A percentile compares a stretch with the other conserved stretches of the same genome.
Evolutionary conservation across 139 green algal species (phyloP).

Genomic region (Desmodesmus armatus): DNA sequence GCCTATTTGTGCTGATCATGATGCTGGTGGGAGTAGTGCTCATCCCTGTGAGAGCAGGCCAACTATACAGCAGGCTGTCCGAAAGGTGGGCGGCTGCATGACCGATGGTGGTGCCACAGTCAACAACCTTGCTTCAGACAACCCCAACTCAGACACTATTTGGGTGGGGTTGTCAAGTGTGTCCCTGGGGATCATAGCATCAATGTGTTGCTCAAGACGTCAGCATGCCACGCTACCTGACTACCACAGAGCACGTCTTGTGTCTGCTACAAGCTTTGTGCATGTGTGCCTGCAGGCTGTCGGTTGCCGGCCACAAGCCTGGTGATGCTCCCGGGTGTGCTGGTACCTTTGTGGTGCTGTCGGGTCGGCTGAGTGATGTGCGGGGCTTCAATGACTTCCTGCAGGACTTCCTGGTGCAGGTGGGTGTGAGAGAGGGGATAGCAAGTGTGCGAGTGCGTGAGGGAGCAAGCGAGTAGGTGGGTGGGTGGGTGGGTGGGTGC

Average conservation of each 20-base stretch:
- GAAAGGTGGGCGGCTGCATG: slow-evolving; percentile 44
- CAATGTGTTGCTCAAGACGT: not conserved
- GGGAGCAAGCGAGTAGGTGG: no score
- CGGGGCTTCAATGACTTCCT: slow-evolving; percentile 84
- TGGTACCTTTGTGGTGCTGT: slow-evolving; percentile 74
- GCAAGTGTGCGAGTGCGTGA: not conserved
- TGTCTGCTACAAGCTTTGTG: not conserved
- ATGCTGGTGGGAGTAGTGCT: slow-evolving; percentile 84
- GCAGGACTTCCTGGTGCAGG: slow-evolving; percentile 43
- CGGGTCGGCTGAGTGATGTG: slow-evolving; percentile 74
- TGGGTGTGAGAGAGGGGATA: not conserved
- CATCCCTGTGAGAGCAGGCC: slow-evolving; percentile 78
- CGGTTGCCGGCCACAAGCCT: not conserved
- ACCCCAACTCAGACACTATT: no score
- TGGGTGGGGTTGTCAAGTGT: no score
- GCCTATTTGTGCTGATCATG: slow-evolving; percentile 74
- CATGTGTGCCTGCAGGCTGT: no score
- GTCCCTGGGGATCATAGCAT: no score
- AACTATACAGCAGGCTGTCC: slow-evolving; percentile 77
- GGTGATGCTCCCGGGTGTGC: slow-evolving; percentile 8
- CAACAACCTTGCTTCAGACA: not conserved
- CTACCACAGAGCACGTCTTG: not conserved
- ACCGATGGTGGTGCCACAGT: not conserved
- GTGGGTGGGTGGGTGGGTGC: no score
- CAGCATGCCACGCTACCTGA: not conserved